These are phyloP conservation scores for Triadica sebifera DNA, from an alignment of 345 rosid species.

Conservation along the genomic window DNA sequence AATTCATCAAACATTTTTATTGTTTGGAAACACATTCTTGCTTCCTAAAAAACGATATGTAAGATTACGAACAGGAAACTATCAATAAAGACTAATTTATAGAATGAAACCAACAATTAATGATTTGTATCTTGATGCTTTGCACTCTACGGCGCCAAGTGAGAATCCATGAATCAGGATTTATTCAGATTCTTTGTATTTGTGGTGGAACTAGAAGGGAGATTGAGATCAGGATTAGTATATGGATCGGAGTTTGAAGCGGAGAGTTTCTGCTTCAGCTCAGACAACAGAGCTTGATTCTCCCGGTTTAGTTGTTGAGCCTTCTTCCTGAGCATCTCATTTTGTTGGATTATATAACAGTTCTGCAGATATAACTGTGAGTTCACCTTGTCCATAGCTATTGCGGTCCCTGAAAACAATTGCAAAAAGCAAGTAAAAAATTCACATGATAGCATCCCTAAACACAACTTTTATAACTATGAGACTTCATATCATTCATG, in stretches of 20 bases:
- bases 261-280: slow-evolving; percentile 39
- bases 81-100: slow-evolving; percentile 1
- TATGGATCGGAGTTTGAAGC: slow-evolving; percentile 12
- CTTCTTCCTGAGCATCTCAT: slow-evolving; percentile 46
- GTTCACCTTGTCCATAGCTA: slow-evolving; percentile 48
- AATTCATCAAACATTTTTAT: slow-evolving; percentile 7
- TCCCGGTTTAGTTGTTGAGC: slow-evolving; percentile 49
- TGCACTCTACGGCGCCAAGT: neutral
- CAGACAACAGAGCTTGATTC: slow-evolving; percentile 40
- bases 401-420: slow-evolving; percentile 14
- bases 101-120: slow-evolving; percentile 3
- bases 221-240: slow-evolving; percentile 7
- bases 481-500: neutral
- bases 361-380: slow-evolving; percentile 44
- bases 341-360: slow-evolving; percentile 44
- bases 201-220: slow-evolving; percentile 18
- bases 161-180: slow-evolving; percentile 10
- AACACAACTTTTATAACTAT: too few relatives aligned
- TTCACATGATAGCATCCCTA: neutral
- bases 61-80: neutral
- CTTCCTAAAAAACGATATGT: slow-evolving; percentile 1
- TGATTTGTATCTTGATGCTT: neutral
- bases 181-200: slow-evolving; percentile 6
- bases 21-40: slow-evolving; percentile 5
- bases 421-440: slow-evolving; percentile 1